Conservation (phyloP, 2,329 filamentous ascomycete genomes). For the Alternaria brassicae region DNA sequence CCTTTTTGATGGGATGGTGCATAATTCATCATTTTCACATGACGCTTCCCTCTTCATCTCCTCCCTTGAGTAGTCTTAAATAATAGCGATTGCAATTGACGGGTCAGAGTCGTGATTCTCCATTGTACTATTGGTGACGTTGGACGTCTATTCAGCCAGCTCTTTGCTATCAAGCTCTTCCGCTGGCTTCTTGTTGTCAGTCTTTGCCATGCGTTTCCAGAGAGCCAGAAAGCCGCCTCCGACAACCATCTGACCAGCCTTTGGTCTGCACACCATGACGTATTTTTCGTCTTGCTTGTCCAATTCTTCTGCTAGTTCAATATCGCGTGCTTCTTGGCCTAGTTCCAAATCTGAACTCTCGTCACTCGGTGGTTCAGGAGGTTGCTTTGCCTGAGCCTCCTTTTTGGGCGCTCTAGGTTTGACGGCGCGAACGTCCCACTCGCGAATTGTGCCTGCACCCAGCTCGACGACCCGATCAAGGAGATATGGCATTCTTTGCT, state of each 20-base stretch:
- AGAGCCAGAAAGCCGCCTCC: constrained; percentile 49
- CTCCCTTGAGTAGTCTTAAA: too few species aligned
- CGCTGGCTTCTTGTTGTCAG: not conserved
- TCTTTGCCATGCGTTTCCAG: constrained; percentile 45
- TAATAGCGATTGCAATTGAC: too few species aligned
- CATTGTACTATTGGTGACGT: too few species aligned
- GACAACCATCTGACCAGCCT: constrained; percentile 43
- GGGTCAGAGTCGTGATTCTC: too few species aligned
- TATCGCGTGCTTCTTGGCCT: constrained; percentile 36
- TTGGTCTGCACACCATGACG: constrained; percentile 50
- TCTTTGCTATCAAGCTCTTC: not conserved
- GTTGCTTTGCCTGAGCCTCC: constrained; percentile 27
- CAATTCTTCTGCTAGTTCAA: constrained; percentile 37
- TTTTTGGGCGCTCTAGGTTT: constrained; percentile 47
- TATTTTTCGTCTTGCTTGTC: constrained; percentile 40
- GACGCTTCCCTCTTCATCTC: not conserved
- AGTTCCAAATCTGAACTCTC: constrained; percentile 25
- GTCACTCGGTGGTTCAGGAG: constrained; percentile 11
- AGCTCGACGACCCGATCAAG: constrained; percentile 69
- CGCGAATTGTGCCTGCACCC: constrained; percentile 61
- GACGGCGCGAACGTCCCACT: constrained; percentile 69
- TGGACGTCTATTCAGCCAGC: not conserved
- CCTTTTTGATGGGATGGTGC: constrained; percentile 20
- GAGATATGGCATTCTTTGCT: constrained; percentile 62
- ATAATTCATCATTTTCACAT: not conserved